phyloP scores from a whole-genome alignment of 2,329 filamentous ascomycete species.

The Neonectria faginata region DNA sequence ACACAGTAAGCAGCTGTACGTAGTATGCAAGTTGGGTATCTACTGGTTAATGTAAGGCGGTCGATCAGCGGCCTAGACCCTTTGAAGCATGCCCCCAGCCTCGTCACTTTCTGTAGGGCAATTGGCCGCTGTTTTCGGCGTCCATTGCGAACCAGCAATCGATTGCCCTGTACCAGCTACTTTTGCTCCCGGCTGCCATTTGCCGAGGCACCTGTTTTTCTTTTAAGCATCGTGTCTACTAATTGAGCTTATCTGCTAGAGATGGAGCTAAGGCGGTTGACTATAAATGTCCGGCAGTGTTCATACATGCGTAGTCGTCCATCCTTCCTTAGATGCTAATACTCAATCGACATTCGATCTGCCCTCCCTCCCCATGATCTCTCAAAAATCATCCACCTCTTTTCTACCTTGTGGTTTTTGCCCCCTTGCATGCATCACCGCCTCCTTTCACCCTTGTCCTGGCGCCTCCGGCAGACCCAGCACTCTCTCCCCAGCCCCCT shows the following conservation, averaged over 20 bases:
- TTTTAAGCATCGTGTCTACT: neutral
- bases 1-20: neutral
- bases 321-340: neutral
- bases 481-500: neutral
- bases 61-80: conserved; percentile 1
- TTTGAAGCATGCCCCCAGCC: conserved; percentile 8
- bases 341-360: neutral
- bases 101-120: conserved; percentile 15
- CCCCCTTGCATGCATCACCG: neutral
- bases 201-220: neutral
- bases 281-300: neutral
- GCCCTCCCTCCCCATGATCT: neutral
- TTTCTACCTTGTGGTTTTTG: too few species aligned
- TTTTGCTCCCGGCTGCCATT: too few species aligned
- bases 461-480: neutral
- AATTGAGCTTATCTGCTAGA: neutral
- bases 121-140: neutral
- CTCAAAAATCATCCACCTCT: too few species aligned
- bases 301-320: neutral
- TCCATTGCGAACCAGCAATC: conserved; percentile 11
- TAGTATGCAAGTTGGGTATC: neutral
- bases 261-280: neutral
- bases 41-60: neutral
- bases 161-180: neutral
- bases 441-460: neutral